Base-by-base conservation (phyloP, 805 yeast species). In the Sugiyamaella floridensis region DNA sequence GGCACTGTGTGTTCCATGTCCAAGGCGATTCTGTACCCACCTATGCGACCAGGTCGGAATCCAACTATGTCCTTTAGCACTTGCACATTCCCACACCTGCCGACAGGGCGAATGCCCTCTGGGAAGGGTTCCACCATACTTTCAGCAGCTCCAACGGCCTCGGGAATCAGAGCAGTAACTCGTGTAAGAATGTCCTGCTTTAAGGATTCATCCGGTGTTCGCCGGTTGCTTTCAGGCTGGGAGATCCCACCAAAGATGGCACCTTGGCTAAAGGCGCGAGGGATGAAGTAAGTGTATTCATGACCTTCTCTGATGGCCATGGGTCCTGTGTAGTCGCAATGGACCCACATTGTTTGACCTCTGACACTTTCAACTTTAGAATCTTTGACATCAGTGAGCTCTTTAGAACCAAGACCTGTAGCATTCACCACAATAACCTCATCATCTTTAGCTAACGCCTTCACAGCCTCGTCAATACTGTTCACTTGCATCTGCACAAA, bases 21-120 rank as follows among this genome's bases (percentile, higher is more conserved):
- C 44, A 70, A 59, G 56, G 77, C 80, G 4, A 82, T 65, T 55
- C 85, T 73, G 6, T 77, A 73, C 14, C 89, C 89, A 8, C 79
- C 82, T 16, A 69, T 61, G 59, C 89, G 71, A 1, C 75, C 85
- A 0, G 90, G 90, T 64, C 90, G 75, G 51, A 82, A 75, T 0
- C 88, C 92, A 20, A 82, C 84, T 59, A 80, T 80, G 44, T 74
- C 65, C 47, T 75, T 71, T 19, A 73, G 70, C 9, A 81, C 68
- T 10, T 32, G 37, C 4, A 32, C 37, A 14, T 8, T 32, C 16
- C 20, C 34, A 20, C 19, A 43, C 32, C 8, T 47, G 37, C 8
- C 26, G 29, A 4, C 32, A 10, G 32, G n/a, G 42, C 44, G 19
- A 15, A 47, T 15, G 18, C 45, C 47, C 32, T 43, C 43, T 18